Conservation (phyloP, 148 eudicot genomes). For the Vaccinium macrocarpon region DNA sequence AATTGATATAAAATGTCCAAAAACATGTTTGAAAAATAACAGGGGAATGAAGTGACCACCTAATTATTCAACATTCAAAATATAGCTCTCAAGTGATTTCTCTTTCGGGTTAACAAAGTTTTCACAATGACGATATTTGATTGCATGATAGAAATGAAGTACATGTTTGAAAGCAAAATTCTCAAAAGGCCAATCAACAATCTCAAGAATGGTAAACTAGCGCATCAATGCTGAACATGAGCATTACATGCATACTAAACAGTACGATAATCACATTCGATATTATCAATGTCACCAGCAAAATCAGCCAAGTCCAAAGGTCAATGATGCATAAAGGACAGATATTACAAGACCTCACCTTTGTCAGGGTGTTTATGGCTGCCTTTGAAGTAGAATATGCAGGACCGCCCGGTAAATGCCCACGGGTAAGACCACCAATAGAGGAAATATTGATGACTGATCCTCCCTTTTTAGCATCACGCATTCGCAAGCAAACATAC, state of each 20-base stretch:
- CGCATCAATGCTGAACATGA: neutral
- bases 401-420: constrained; percentile 33
- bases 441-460: constrained; percentile 49
- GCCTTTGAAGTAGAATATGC: constrained; percentile 41
- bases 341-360: constrained; percentile 24
- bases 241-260: neutral
- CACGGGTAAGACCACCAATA: constrained; percentile 40
- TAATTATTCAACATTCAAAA: neutral
- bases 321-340: neutral
- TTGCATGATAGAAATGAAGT: neutral
- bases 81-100: neutral
- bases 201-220: neutral
- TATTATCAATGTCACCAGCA: neutral
- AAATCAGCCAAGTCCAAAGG: constrained; percentile 2
- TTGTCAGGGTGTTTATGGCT: constrained; percentile 35
- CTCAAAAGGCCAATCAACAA: neutral
- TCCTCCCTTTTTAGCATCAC: constrained; percentile 36
- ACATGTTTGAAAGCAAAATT: neutral
- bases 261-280: neutral
- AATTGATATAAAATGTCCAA: too few relatives aligned
- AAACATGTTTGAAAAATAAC: too few relatives aligned
- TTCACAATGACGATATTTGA: neutral
- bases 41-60: neutral
- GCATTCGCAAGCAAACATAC: constrained; percentile 37
- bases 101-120: neutral